Evolutionary conservation across 768 basidiomycete species (phyloP).

Genomic region (Termitomyces sp.): DNA sequence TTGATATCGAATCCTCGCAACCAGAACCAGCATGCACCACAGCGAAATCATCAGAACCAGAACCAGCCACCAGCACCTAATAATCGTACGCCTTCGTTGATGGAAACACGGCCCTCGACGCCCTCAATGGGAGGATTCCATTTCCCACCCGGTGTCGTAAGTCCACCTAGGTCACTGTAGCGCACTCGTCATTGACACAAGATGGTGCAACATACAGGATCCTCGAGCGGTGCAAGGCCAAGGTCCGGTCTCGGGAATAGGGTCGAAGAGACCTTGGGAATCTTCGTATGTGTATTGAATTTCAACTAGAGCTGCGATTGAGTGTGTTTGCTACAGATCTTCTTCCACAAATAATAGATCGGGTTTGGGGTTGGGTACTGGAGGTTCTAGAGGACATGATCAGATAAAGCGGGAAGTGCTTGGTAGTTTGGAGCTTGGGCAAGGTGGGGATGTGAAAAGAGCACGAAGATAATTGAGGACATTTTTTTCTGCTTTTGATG

Average conservation of each 20-base stretch:
- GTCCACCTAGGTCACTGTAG: conserved; percentile 8
- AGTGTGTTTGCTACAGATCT: conserved; percentile 10
- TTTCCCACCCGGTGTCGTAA: conserved; percentile 40
- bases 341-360: conserved; percentile 17
- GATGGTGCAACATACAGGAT: conserved; percentile 9
- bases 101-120: conserved; percentile 18
- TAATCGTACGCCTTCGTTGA: background rate
- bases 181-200: background rate
- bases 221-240: conserved; percentile 6
- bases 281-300: conserved; percentile 22
- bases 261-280: conserved; percentile 29
- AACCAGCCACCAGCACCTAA: conserved; percentile 3
- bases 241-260: conserved; percentile 11
- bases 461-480: conserved; percentile 12
- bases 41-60: conserved; percentile 13
- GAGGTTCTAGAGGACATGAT: conserved; percentile 12
- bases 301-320: background rate
- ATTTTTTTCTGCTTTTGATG: background rate
- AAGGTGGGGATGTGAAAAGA: conserved; percentile 41
- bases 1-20: background rate
- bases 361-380: conserved; percentile 33
- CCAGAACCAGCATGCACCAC: conserved; percentile 5
- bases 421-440: conserved; percentile 29
- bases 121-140: conserved; percentile 45
- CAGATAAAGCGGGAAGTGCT: conserved; percentile 25